Evolutionary conservation across 495 filamentous ascomycete species (phyloP).

Genomic region (Lophiostoma macrostomum): DNA sequence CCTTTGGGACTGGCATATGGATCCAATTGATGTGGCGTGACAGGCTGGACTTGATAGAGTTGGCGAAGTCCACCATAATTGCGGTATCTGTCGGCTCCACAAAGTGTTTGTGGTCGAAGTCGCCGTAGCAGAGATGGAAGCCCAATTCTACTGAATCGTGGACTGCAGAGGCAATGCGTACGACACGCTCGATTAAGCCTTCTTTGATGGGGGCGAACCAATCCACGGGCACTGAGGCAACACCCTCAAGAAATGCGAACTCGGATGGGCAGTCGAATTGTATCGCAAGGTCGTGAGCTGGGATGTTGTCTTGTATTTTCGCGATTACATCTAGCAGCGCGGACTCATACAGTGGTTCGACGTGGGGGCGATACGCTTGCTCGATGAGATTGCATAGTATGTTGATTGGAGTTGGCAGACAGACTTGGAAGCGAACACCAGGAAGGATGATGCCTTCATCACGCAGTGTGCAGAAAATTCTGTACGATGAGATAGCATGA

Average conservation of each 20-base stretch:
- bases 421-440: constrained; percentile 44
- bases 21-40: constrained; percentile 40
- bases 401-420: constrained; percentile 40
- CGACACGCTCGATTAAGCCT: constrained; percentile 40
- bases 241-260: constrained; percentile 40
- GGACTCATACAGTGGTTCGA: constrained; percentile 46
- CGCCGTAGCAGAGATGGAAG: constrained; percentile 51
- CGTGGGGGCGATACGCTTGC: constrained; percentile 28
- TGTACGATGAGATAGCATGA: constrained; percentile 42
- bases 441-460: constrained; percentile 32
- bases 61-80: constrained; percentile 3
- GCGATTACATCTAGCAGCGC: constrained; percentile 38
- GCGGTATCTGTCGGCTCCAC: constrained; percentile 40
- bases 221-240: constrained; percentile 6
- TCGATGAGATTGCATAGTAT: constrained; percentile 35
- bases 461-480: constrained; percentile 28
- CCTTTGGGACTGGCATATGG: constrained; percentile 48
- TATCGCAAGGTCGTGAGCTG: constrained; percentile 44
- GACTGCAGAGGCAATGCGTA: constrained; percentile 40
- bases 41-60: constrained; percentile 3
- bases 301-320: constrained; percentile 42
- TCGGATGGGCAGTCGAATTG: constrained; percentile 46
- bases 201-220: constrained; percentile 41
- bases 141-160: constrained; percentile 45
- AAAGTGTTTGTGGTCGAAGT: constrained; percentile 45